Evolutionary conservation across 805 yeast genomes (phyloP).

Genomic region (Alloascoidea africana): DNA sequence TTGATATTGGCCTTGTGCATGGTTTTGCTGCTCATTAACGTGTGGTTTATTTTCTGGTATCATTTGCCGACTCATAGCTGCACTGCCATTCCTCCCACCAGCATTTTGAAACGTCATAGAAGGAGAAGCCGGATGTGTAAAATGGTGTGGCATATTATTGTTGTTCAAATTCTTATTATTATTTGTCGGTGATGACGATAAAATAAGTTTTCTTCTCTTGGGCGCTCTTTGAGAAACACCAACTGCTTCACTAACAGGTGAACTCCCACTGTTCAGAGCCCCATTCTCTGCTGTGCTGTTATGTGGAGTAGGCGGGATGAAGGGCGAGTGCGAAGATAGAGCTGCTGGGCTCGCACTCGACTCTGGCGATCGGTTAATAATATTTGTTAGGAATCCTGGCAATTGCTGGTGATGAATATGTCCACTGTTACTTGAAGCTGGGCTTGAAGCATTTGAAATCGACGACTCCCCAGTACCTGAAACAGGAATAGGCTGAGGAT

Average conservation of each 20-base stretch:
- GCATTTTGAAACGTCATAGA: too few species aligned
- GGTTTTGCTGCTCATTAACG: neutral
- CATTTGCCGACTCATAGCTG: neutral
- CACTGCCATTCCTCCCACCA: too few species aligned
- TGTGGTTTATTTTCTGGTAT: neutral
- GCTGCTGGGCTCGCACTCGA: conserved; percentile 19
- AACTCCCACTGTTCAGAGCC: neutral
- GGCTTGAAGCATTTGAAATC: conserved; percentile 1
- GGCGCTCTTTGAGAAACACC: too few species aligned
- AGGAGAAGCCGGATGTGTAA: too few species aligned
- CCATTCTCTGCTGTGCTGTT: neutral
- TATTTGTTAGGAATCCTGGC: conserved; percentile 5
- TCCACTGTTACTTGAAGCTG: conserved; percentile 1
- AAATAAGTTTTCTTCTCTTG: too few species aligned
- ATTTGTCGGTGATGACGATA: too few species aligned
- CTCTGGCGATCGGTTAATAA: conserved; percentile 14
- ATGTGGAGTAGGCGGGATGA: neutral
- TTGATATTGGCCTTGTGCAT: neutral
- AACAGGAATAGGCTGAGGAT: conserved; percentile 58
- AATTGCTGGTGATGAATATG: conserved; percentile 4
- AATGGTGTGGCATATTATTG: neutral
- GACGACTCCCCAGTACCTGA: conserved; percentile 2
- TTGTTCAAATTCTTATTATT: neutral
- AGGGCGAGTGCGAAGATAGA: conserved; percentile 13
- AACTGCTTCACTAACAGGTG: neutral